These are phyloP conservation scores for Hypoxylon sp. DNA, from an alignment of 2,329 filamentous ascomycete species.

Conservation along the genomic window DNA sequence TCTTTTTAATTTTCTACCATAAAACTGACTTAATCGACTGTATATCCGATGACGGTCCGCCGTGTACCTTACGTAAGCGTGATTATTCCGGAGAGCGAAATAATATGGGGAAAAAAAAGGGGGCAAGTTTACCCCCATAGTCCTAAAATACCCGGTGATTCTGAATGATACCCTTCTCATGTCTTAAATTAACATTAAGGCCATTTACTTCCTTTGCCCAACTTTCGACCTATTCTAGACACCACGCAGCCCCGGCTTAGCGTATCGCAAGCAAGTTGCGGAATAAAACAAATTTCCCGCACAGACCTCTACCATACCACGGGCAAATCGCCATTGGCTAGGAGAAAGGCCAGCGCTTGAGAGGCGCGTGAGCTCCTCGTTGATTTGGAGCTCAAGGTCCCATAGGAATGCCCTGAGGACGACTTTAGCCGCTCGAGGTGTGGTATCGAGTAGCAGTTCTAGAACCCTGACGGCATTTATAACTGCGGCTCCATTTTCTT, in stretches of 20 bases:
- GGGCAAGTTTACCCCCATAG: background rate
- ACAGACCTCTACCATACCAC: slow-evolving; percentile 25
- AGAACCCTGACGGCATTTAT: slow-evolving; percentile 23
- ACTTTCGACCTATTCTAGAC: background rate
- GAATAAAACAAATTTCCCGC: slow-evolving; percentile 28
- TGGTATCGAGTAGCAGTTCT: slow-evolving; percentile 10
- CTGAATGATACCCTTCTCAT: background rate
- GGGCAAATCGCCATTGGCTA: slow-evolving; percentile 20
- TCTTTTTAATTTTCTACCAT: background rate
- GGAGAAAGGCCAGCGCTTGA: background rate
- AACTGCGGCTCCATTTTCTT: slow-evolving; percentile 15
- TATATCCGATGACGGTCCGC: background rate
- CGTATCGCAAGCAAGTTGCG: slow-evolving; percentile 26
- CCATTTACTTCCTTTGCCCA: background rate
- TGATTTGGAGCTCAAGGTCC: slow-evolving; percentile 29
- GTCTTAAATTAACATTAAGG: background rate
- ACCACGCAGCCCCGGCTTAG: slow-evolving; percentile 11
- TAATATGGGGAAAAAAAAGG: background rate
- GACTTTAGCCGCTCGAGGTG: slow-evolving; percentile 23
- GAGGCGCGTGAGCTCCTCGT: slow-evolving; percentile 24
- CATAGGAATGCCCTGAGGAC: slow-evolving; percentile 27
- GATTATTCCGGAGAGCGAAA: background rate
- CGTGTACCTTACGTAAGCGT: background rate
- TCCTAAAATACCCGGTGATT: background rate
- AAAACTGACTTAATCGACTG: background rate